A percentile compares a stretch with the other conserved stretches of the same genome.
Conservation (phyloP, 805 yeast species). For the Wickerhamomyces xylosicus region DNA sequence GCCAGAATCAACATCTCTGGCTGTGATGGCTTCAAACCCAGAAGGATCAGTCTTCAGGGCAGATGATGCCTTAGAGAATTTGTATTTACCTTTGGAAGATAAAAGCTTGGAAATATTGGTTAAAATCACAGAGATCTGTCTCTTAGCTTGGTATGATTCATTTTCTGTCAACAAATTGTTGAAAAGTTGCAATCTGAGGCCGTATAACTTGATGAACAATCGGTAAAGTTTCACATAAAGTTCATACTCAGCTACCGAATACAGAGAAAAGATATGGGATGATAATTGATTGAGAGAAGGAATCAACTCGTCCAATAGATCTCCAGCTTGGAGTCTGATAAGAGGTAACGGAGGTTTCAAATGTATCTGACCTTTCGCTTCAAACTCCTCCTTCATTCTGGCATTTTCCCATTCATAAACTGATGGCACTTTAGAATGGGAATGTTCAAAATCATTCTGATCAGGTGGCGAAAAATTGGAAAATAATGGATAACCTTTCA, state of each 20-base stretch:
- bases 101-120: conserved; percentile 53
- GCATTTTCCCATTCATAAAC: conserved; percentile 24
- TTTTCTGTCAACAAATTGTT: conserved; percentile 41
- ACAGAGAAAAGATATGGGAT: conserved; percentile 58
- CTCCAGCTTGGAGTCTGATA: conserved; percentile 30
- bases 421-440: conserved; percentile 21
- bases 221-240: conserved; percentile 44
- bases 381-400: conserved; percentile 17
- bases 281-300: conserved; percentile 47
- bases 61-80: conserved; percentile 15
- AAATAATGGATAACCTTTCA: conserved; percentile 31
- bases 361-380: conserved; percentile 17
- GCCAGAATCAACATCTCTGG: conserved; percentile 54
- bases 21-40: conserved; percentile 58
- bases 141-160: conserved; percentile 39
- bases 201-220: conserved; percentile 48
- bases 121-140: conserved; percentile 40
- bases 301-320: conserved; percentile 44
- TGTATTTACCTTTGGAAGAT: conserved; percentile 31
- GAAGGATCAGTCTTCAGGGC: conserved; percentile 35
- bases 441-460: conserved; percentile 17
- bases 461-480: conserved; percentile 23
- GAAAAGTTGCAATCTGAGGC: conserved; percentile 41
- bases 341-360: conserved; percentile 48
- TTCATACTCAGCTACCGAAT: conserved; percentile 61